Evolutionary conservation across 257 asterid genomes (phyloP), one percentile per base, ranked within the genome.

Genomic region (Fraxinus cuspidata): DNA sequence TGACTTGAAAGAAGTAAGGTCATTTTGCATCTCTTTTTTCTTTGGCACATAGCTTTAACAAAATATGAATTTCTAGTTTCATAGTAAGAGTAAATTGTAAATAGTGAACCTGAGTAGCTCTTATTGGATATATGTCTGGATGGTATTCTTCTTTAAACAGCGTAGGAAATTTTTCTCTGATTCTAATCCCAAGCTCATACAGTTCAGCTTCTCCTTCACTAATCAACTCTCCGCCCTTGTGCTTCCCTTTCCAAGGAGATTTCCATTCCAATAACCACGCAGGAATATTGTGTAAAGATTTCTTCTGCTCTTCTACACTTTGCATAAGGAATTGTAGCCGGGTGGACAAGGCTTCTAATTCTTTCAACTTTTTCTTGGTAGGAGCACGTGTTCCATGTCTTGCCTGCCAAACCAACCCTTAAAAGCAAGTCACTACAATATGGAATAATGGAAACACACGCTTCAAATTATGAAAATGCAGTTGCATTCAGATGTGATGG

Each of bases 301-400:
- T 80, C 80, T 83, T 88, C 76, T 85, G 80, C 27, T 84, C 86
- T 87, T 87, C 86, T 29, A 83, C 91, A 34, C 79, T 86, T 72
- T 79, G 85, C 74, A 93, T 58, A 67, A 96, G 93, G 77, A 84
- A 80, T 85, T 83, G 80, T 76, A 93, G 83, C 58, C 87, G 95
- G 79, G 88, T 75, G 70, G 88, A 87, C 81, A 96, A 84, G 78
- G 82, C 86, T 63, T 87, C 98, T 65, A 96, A 84, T 70, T 84
- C 89, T 84, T 88, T 89, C 84, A 93, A 77, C 86, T 86, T 93
- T 85, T 93, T 96, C 89, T 90, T 93, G 7, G 98, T 96, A 60
- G 99, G 98, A 82, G 99, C 97, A 16, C 99, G 92, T 65, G 99
- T 90, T 42, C 98, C 98, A 77, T 96, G 98, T 87, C 98, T 90